Evolutionary conservation across 2,329 filamentous ascomycete species (phyloP).

Genomic region (Emydomyces testavorans): DNA sequence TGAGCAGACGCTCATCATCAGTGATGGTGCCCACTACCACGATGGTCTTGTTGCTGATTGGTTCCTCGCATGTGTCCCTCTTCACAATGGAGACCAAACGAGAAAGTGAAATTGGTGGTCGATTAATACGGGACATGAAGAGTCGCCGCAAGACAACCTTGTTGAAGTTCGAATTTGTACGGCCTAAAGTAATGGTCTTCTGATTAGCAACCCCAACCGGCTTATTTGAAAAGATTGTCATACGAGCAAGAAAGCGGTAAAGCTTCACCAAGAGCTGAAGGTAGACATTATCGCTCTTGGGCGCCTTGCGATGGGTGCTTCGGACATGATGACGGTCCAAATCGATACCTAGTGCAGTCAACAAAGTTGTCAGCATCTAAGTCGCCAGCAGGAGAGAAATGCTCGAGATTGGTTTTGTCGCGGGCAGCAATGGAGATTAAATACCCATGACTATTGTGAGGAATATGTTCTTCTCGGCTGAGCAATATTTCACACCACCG

Average conservation of each 20-base stretch:
- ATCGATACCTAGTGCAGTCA: conserved; percentile 39
- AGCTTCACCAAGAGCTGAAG: conserved; percentile 96
- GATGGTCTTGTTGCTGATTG: conserved; percentile 59
- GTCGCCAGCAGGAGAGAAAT: not conserved
- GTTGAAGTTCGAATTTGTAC: conserved; percentile 97
- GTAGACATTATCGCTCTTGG: conserved; percentile 98
- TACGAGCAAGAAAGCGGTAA: conserved; percentile 93
- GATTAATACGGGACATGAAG: conserved; percentile 98
- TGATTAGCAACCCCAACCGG: not conserved
- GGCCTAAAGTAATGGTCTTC: conserved; percentile 46
- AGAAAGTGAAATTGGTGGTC: conserved; percentile 85
- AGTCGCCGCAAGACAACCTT: conserved; percentile 94
- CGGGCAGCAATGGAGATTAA: conserved; percentile 15
- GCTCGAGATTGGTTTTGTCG: not conserved
- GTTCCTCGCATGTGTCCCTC: conserved; percentile 42
- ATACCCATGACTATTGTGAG: conserved; percentile 37
- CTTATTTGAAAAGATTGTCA: conserved; percentile 33
- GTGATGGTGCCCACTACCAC: conserved; percentile 93
- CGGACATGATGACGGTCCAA: conserved; percentile 53
- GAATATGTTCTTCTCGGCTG: conserved; percentile 14
- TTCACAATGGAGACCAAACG: conserved; percentile 60
- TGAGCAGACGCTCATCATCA: conserved; percentile 89
- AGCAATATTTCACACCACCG: conserved; percentile 12
- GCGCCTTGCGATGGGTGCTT: conserved; percentile 72
- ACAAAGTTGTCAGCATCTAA: conserved; percentile 2